Evolutionary conservation across 495 filamentous ascomycete species (phyloP), one percentile per base, ranked within the genome.

Genomic region (Oidiodendron maius): DNA sequence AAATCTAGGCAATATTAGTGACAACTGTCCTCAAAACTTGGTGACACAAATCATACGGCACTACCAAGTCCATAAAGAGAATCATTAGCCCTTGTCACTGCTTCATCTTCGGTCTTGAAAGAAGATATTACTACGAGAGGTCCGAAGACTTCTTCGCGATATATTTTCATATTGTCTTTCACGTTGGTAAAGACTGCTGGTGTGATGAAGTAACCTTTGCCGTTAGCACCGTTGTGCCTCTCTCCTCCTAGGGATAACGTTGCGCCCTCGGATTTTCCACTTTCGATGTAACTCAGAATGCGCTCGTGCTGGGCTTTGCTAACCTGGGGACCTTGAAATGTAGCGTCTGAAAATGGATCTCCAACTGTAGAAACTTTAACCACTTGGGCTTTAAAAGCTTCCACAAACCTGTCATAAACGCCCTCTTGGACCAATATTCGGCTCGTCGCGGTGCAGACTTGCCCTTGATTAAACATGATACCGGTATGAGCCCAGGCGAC

Each of bases 121-220:
- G 77, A 81, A 36, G 75, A 65, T 44, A 97, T 83, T 5, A 87
- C 86, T 22, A 91, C 89, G 61, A 95, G 90, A 3, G 91, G 91
- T 0, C 91, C 91, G 53, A 96, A 96, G 36, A 98, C 87, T 67
- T 98, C 93, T 63, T 98, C 93, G 42, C 81, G 77, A 59, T 86
- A 91, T 50, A 97, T 89, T 59, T 74, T 82, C 86, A 95, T 95
- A 50, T 69, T 71, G 48, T 87, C 80, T 44, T 81, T 90, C 54
- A 95, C 95, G 61, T 91, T 77, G 16, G 86, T 89, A 69, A 98
- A 96, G 50, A 97, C 71, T 6, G 93, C 97, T 0, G 93, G 94
- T 45, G 75, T 74, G 53, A 91, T 76, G 68, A 86, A 85, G 65
- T 76, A 82, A 6, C 79, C 79, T 49, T 79, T 79, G 50, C 70